Percentiles rank a stretch among this genome's conserved stretches.
phyloP scores from a whole-genome alignment of 2,329 filamentous ascomycete genomes.

The Cadophora luteo-olivacea region DNA sequence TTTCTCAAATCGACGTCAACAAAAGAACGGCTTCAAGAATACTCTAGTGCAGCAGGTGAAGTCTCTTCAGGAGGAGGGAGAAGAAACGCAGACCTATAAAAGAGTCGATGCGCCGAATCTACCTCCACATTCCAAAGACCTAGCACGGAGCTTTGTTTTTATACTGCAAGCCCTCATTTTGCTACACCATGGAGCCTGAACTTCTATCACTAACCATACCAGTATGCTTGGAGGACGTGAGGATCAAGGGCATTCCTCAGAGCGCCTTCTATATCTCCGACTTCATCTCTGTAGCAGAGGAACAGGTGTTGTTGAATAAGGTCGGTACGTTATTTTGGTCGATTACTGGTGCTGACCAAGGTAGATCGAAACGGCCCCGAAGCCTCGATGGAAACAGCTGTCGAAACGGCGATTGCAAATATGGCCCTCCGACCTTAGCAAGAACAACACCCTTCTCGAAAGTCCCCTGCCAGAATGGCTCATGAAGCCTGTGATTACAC shows the following conservation, averaged over 20 bases:
- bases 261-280: slow-evolving; percentile 84
- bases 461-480: slow-evolving; percentile 80
- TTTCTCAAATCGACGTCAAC: neutral
- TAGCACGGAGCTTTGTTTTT: neutral
- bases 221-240: slow-evolving; percentile 55
- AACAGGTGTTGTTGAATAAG: slow-evolving; percentile 73
- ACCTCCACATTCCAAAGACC: slow-evolving; percentile 14
- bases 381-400: slow-evolving; percentile 84
- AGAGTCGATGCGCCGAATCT: neutral
- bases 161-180: slow-evolving; percentile 18
- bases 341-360: slow-evolving; percentile 20
- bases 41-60: neutral
- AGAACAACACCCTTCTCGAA: slow-evolving; percentile 79
- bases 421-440: slow-evolving; percentile 83
- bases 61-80: neutral
- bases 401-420: slow-evolving; percentile 90
- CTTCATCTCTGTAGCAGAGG: slow-evolving; percentile 81
- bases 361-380: slow-evolving; percentile 66
- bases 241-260: slow-evolving; percentile 62
- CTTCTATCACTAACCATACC: slow-evolving; percentile 27
- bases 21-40: neutral
- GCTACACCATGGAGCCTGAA: slow-evolving; percentile 31
- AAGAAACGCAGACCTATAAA: neutral
- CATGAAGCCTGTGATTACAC: slow-evolving; percentile 69
- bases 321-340: slow-evolving; percentile 49